Evolutionary conservation across 176 grass and related monocot genomes (phyloP).

Genomic region (Microstegium vimineum): DNA sequence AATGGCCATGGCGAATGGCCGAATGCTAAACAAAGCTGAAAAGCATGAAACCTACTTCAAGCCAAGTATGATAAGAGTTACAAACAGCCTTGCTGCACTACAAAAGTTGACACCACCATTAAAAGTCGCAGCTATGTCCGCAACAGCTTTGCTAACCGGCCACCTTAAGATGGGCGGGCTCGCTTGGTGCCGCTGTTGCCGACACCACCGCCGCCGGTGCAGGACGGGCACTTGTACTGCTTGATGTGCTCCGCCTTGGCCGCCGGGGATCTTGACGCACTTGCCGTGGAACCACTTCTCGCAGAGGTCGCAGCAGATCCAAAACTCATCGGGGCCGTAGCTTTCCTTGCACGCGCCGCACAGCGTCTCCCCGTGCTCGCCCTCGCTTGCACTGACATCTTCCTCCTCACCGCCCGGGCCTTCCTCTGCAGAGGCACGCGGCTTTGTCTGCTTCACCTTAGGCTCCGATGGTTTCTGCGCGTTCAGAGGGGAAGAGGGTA

Average conservation of each 20-base stretch:
- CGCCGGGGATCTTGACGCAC: constrained; percentile 92
- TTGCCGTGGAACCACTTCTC: constrained; percentile 99
- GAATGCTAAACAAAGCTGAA: not conserved
- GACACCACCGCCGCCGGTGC: constrained; percentile 35
- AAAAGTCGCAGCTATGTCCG: not conserved
- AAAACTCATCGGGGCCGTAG: constrained; percentile 89
- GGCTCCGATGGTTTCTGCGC: constrained; percentile 48
- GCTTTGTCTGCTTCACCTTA: constrained; percentile 43
- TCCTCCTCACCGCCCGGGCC: constrained; percentile 45
- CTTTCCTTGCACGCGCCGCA: constrained; percentile 86
- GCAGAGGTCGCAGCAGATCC: constrained; percentile 97
- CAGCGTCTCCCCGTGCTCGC: constrained; percentile 73
- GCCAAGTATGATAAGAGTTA: not conserved
- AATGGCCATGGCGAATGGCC: too few species aligned
- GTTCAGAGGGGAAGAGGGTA: not conserved
- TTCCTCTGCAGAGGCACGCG: constrained; percentile 18
- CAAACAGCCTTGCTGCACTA: constrained; percentile 1
- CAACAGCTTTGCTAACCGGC: not conserved
- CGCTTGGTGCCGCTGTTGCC: constrained; percentile 55
- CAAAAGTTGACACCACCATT: not conserved
- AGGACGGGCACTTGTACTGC: constrained; percentile 95
- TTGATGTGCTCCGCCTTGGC: constrained; percentile 97
- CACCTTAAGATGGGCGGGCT: constrained; percentile 31
- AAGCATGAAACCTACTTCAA: constrained; percentile 13
- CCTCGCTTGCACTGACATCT: constrained; percentile 38